Conservation (phyloP, 768 basidiomycete species). For the Naganishia vaughanmartiniae region DNA sequence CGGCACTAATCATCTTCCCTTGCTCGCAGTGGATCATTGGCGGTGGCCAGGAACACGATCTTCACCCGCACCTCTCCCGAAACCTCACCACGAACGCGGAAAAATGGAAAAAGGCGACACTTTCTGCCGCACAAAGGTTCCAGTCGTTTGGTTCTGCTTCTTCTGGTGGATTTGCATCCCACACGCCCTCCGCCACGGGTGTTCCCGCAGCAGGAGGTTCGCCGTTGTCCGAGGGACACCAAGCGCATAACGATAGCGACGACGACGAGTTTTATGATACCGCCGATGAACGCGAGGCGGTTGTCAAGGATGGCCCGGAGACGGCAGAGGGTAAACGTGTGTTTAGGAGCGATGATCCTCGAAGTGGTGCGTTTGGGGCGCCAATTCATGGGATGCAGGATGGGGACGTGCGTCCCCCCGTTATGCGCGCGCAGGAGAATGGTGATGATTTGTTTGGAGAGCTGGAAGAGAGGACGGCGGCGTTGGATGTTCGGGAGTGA, state of each 20-base stretch:
- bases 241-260: constrained; percentile 20
- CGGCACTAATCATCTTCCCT: not conserved
- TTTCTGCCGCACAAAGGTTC: constrained; percentile 42
- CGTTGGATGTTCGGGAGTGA: constrained; percentile 5
- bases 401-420: not conserved
- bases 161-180: constrained; percentile 28
- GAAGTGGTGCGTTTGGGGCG: constrained; percentile 18
- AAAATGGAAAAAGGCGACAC: constrained; percentile 7
- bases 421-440: not conserved
- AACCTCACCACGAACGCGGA: constrained; percentile 13
- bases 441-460: not conserved
- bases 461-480: constrained; percentile 2
- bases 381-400: not conserved
- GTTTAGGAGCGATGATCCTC: constrained; percentile 6
- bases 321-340: not conserved
- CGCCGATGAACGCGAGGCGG: constrained; percentile 32
- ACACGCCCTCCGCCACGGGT: constrained; percentile 13
- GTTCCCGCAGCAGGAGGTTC: not conserved
- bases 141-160: constrained; percentile 33
- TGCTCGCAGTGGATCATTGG: not conserved
- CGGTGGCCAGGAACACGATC: constrained; percentile 11
- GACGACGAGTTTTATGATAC: constrained; percentile 40
- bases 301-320: not conserved
- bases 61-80: constrained; percentile 2
- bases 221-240: not conserved